Evolutionary conservation across 441 rosid genomes (phyloP), one percentile per base, ranked within the genome.

Genomic region (Adansonia rubrostipa): DNA sequence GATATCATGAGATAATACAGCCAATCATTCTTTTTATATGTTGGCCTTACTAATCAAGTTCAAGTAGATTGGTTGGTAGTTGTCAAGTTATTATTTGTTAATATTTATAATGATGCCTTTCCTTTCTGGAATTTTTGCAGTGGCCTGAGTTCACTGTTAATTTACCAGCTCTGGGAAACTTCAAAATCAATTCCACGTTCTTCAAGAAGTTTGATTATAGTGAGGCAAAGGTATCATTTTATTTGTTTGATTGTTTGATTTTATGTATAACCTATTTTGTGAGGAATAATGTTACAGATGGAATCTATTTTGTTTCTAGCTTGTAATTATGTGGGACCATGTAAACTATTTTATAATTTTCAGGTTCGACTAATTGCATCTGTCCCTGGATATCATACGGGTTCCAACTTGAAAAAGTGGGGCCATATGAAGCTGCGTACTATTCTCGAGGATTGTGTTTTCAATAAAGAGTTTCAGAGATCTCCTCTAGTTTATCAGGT

Each of bases 401-500:
- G 97, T 76, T 67, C 90, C 66, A 92, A 85, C 83, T 51, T 96
- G 87, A 92, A 84, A 72, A 96, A 85, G 74, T 94, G 97, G 98
- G 99, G 96, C 63, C 99, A 96, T 86, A 91, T 96, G 98, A 94
- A 94, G 84, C 86, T 96, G 69, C 85, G 83, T 9, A 85, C 80
- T 67, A 74, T 90, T 84, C 98, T 94, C 51, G 89, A 93, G 82
- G 97, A 89, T 72, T 89, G 89, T 81, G 78, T 81, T 63, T 96
- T 94, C 76, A 92, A 85, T 53, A 92, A 85, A 71, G 97, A 92
- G 74, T 94, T 96, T 78, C 79, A 83, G 73, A 89, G 85, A 77
- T 88, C 97, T 77, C 97, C 99, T 71, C 89, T 96, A 83, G 83
- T 88, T 78, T 96, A 92, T 88, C 99, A 96, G 96, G 99, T 93